phyloP scores from a whole-genome alignment of 2,329 filamentous ascomycete genomes.

The Talaromyces sp. region DNA sequence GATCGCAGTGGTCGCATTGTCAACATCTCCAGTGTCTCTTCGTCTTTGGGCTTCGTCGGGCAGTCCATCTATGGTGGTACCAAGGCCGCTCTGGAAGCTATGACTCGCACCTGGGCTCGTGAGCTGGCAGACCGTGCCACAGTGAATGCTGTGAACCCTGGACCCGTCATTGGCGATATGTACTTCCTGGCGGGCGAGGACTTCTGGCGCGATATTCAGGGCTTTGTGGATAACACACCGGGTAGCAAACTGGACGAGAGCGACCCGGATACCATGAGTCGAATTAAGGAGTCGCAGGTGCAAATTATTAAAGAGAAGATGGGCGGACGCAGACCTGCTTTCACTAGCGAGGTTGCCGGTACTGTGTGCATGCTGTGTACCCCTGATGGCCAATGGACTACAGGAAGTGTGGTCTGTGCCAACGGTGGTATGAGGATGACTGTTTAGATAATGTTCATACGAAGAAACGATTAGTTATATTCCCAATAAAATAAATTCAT shows the following conservation, averaged over 20 bases:
- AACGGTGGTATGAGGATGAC: slow-evolving; percentile 73
- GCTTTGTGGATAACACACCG: slow-evolving; percentile 66
- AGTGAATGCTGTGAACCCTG: slow-evolving; percentile 68
- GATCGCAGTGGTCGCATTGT: slow-evolving; percentile 69
- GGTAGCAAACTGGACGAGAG: slow-evolving; percentile 42
- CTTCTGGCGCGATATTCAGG: slow-evolving; percentile 63
- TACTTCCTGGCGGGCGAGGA: slow-evolving; percentile 58
- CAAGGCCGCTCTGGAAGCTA: slow-evolving; percentile 68
- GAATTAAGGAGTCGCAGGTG: slow-evolving; percentile 62
- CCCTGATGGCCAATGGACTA: slow-evolving; percentile 74
- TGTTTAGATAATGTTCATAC: not conserved
- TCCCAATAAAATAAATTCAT: too few species aligned
- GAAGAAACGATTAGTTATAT: too few species aligned
- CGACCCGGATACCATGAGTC: slow-evolving; percentile 15
- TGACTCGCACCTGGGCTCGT: slow-evolving; percentile 69
- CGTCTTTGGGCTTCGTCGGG: slow-evolving; percentile 59
- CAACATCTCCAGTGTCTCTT: slow-evolving; percentile 63
- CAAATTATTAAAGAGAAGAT: slow-evolving; percentile 62
- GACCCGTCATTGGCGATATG: slow-evolving; percentile 69
- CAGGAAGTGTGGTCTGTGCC: slow-evolving; percentile 76
- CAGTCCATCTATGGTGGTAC: slow-evolving; percentile 68
- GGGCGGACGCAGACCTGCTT: slow-evolving; percentile 63
- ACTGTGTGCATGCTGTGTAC: slow-evolving; percentile 76
- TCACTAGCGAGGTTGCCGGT: slow-evolving; percentile 72
- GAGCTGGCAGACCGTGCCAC: slow-evolving; percentile 65